Evolutionary conservation across 225 moss, liverwort and hornwort genomes (phyloP).

Genomic region (Pleurozium schreberi): DNA sequence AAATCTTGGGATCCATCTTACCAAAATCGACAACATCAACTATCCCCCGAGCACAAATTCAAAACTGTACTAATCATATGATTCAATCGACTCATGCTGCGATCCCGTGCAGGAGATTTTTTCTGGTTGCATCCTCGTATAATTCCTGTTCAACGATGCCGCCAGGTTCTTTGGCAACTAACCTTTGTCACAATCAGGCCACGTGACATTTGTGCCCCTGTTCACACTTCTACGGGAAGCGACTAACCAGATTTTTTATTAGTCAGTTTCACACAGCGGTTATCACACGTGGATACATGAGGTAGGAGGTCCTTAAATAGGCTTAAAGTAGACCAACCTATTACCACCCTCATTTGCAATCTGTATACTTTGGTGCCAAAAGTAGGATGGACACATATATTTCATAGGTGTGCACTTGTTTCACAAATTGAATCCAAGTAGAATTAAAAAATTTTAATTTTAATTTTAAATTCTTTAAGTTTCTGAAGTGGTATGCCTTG

Average conservation of each 20-base stretch:
- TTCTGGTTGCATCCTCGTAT: too few relatives aligned
- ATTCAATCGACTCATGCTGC: background rate
- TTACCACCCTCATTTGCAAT: too few relatives aligned
- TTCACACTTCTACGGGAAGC: background rate
- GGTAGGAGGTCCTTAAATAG: too few relatives aligned
- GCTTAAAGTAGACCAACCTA: too few relatives aligned
- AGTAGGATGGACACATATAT: too few relatives aligned
- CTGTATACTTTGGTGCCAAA: too few relatives aligned
- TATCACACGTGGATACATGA: background rate
- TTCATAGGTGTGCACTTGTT: too few relatives aligned
- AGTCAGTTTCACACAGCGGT: background rate
- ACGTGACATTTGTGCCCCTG: background rate
- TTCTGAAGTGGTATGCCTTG: too few relatives aligned
- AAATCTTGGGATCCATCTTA: background rate
- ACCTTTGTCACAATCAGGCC: background rate
- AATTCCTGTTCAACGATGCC: background rate
- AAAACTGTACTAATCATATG: background rate
- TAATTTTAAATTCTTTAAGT: too few relatives aligned
- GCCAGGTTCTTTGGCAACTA: slow-evolving; percentile 4
- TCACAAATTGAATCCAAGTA: too few relatives aligned
- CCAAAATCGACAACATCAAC: background rate
- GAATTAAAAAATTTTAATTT: too few relatives aligned
- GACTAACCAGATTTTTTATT: background rate
- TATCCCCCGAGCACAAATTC: background rate
- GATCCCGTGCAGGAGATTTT: background rate